Evolutionary conservation across 2,329 filamentous ascomycete species (phyloP).

Genomic region (Colletotrichum acutatum): DNA sequence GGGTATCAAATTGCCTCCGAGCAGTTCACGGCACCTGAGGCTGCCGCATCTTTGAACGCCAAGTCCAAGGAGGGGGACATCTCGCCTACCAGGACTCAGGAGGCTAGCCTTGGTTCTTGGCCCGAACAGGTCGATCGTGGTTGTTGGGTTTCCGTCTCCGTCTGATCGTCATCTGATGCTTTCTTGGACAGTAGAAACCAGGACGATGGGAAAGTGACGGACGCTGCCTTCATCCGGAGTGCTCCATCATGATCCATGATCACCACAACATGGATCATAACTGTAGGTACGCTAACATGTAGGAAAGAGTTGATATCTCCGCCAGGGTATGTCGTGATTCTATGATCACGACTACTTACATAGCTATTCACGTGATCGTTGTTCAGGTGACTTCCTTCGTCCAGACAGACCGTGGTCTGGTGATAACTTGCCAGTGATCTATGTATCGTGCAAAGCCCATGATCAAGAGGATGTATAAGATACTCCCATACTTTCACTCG

Average conservation of each 20-base stretch:
- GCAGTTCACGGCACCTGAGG: not conserved
- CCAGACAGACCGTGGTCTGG: no score
- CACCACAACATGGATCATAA: no score
- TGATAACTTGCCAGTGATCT: no score
- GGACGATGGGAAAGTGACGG: not conserved
- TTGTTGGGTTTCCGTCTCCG: not conserved
- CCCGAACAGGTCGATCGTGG: not conserved
- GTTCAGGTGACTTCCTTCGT: no score
- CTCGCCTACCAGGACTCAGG: not conserved
- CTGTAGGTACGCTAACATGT: no score
- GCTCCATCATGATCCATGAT: no score
- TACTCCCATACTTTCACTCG: no score
- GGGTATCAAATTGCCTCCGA: conserved; percentile 15
- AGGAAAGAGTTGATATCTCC: not conserved
- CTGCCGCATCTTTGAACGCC: conserved; percentile 5
- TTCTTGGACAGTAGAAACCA: not conserved
- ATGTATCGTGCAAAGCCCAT: no score
- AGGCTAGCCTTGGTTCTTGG: not conserved
- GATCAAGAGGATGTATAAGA: no score
- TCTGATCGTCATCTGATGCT: not conserved
- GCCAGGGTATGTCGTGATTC: not conserved
- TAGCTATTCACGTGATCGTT: not conserved
- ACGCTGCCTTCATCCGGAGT: not conserved
- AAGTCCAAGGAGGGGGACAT: not conserved
- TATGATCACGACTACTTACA: not conserved